Base-by-base conservation (phyloP, 352 stramenopile genomes). In the Phytopythium cucurbitacearum region DNA sequence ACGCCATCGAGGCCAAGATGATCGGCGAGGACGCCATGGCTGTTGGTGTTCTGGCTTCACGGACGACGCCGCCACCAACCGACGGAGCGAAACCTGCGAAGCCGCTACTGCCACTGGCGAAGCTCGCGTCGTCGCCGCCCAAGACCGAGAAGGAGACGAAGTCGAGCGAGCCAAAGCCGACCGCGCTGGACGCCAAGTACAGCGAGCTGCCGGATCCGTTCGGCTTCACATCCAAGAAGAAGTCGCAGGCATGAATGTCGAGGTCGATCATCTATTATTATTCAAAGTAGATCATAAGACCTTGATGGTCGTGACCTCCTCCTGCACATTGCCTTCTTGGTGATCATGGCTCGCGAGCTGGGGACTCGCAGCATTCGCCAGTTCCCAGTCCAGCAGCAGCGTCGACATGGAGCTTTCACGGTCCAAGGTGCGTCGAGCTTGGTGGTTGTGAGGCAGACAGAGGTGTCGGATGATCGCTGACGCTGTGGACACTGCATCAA, bases 1-100 rank as follows among this genome's bases (percentile, higher is more conserved):
- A 87, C 47, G 79, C 78, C n/a, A 91, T 91, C 42, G 80, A 91
- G 56, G 71, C 75, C 57, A 80, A 80, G 52, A 85, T 89, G 70
- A 72, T 89, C 40, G 78, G 78, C 7, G 75, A 87, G 16, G 73
- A 80, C 7, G 59, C 68, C 3, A 68, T 83, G 58, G 63, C 52
- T 7, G 49, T 56, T 5, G 72, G 59, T 34, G 45, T 78, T 21
- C 34, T 73, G 5, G 47, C 53, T 4, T 7, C 50, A 16, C 47
- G 49, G 6, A 35, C 60, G 8, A 37, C 36, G 16, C 37, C 40
- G 21, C 40, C 42, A 11, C 47, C 7, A 10, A 44, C 38, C 15
- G 47, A 7, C 35, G 40, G 41, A 37, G 33, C 36, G 51, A 61
- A 15, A 10, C 39, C 3, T 3, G 10, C 28, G 15, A 44, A 37